phyloP scores from a whole-genome alignment of 2,329 filamentous ascomycete genomes.

The Fonsecaea nubica region DNA sequence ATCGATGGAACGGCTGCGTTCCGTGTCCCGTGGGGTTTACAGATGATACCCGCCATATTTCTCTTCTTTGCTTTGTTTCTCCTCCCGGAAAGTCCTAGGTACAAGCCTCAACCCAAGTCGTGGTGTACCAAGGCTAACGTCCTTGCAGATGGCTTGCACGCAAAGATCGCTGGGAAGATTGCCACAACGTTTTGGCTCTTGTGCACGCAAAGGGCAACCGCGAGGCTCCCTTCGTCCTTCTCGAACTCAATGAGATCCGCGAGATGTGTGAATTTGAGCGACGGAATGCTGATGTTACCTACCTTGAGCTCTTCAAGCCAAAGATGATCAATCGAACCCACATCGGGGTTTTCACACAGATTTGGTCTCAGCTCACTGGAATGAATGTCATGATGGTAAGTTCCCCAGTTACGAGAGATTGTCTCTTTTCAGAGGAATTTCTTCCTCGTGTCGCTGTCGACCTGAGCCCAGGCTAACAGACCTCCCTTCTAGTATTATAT shows the following conservation, averaged over 20 bases:
- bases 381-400: slow-evolving; percentile 58
- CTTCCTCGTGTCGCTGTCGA: neutral
- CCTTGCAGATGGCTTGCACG: slow-evolving; percentile 67
- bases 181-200: slow-evolving; percentile 57
- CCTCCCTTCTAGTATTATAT: slow-evolving; percentile 55
- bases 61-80: slow-evolving; percentile 66
- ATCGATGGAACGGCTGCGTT: slow-evolving; percentile 65
- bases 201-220: slow-evolving; percentile 71
- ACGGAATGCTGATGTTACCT: slow-evolving; percentile 71
- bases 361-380: slow-evolving; percentile 77
- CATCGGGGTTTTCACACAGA: slow-evolving; percentile 74
- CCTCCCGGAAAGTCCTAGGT: slow-evolving; percentile 68
- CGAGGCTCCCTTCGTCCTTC: slow-evolving; percentile 68
- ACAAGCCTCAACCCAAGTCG: slow-evolving; percentile 39
- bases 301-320: slow-evolving; percentile 74
- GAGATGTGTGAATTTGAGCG: slow-evolving; percentile 77
- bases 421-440: neutral
- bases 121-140: neutral
- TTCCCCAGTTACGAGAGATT: neutral
- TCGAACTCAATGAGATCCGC: slow-evolving; percentile 74
- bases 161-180: slow-evolving; percentile 65
- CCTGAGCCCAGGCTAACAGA: slow-evolving; percentile 43
- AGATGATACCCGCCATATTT: slow-evolving; percentile 66
- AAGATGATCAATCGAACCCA: slow-evolving; percentile 76
- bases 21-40: slow-evolving; percentile 69